phyloP scores from a whole-genome alignment of 1,139 yeast genomes.

The Arxiozyma slooffiae region DNA sequence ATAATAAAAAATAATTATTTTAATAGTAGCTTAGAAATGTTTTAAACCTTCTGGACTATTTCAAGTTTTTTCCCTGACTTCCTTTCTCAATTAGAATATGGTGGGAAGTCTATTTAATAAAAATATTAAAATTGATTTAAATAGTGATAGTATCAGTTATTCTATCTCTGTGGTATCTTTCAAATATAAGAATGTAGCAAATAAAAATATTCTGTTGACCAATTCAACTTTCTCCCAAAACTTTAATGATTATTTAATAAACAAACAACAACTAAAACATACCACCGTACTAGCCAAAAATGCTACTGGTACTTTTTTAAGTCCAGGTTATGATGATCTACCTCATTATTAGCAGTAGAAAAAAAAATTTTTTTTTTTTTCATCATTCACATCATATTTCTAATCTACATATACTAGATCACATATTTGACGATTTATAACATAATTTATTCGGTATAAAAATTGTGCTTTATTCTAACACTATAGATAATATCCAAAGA shows the following conservation, averaged over 20 bases:
- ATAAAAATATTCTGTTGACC: background rate
- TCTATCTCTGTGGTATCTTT: background rate
- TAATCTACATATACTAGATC: constrained; percentile 18
- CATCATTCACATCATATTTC: constrained; percentile 2
- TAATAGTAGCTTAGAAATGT: too few species aligned
- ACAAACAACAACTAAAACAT: background rate
- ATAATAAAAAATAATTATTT: too few species aligned
- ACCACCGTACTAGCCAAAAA: background rate
- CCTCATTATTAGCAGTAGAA: background rate
- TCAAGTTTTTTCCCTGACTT: background rate
- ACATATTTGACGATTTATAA: constrained; percentile 24
- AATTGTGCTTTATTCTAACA: constrained; percentile 10
- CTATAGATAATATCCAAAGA: constrained; percentile 1
- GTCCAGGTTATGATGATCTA: background rate
- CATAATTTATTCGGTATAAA: constrained; percentile 23
- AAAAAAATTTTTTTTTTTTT: too few species aligned
- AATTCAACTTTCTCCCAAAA: background rate
- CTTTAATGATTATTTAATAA: background rate
- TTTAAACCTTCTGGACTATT: too few species aligned
- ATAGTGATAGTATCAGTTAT: background rate
- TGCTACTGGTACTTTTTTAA: constrained; percentile 6
- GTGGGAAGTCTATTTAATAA: constrained; percentile 1
- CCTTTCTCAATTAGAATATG: background rate
- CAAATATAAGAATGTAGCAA: background rate
- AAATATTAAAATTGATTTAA: too few species aligned